Base-by-base conservation (phyloP, 371 early-diverging fungal genomes). In the Gilbertella persicaria region DNA sequence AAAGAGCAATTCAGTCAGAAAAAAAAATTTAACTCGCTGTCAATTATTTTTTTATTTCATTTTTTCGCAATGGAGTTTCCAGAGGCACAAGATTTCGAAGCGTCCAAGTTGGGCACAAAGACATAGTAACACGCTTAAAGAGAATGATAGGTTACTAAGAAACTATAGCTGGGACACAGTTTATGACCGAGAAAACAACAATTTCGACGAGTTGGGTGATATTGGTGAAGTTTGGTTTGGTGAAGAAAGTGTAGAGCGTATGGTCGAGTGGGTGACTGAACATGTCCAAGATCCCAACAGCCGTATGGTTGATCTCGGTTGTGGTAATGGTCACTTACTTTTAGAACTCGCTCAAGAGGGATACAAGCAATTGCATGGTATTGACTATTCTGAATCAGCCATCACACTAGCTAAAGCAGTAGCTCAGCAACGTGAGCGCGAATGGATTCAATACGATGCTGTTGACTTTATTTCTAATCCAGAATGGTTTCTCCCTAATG, bases 201-300 rank as follows among this genome's bases (percentile, higher is more conserved):
- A 93, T 67, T 95, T 86, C 63, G 66, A 84, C 23, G 89, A 90
- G 38, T 75, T 82, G 60, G 91, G 92, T 8, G 95, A 95, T 60
- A 89, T 88, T 67, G 94, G 94, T 28, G 94, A 95, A 65, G 74
- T 91, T 20, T 92, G 93, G 92, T 94, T 94, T 65, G 95, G 95
- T 28, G 91, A 94, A 56, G 86, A 88, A 24, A 82, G 84, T 19
- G 93, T 87, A 5, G 80, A 83, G 33, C 85, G 85, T 43, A 92
- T 95, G 92, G 88, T 89, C 5, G 82, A 85, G 20, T 95, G 94
- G 94, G 83, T 90, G 13, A 60, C 69, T 28, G 72, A 83, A 45
- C 67, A 81, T 33, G 73, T 74, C 0, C 46, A 55, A 3, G 52
- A 59, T 26, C 57, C 60, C 7, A 61, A 68, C 1, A 65, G 74